phyloP scores from a whole-genome alignment of 1,284 basidiomycete species.

The Vanrija pseudolonga region DNA sequence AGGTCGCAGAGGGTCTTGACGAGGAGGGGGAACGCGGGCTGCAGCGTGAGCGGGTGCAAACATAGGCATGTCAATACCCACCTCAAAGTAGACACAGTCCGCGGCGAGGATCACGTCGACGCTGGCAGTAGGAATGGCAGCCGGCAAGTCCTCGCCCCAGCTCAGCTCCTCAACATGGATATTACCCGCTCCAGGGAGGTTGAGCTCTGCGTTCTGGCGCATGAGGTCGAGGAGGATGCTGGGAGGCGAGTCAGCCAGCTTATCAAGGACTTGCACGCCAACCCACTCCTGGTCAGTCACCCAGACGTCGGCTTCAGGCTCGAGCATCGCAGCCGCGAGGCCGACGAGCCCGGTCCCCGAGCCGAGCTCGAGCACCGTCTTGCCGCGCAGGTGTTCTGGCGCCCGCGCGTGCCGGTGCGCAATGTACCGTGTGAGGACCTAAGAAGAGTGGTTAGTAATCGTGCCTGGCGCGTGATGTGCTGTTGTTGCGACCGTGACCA shows the following conservation, averaged over 20 bases:
- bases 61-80: conserved; percentile 8
- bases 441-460: conserved; percentile 1
- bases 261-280: conserved; percentile 4
- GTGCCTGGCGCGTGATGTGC: too few species aligned
- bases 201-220: conserved; percentile 64
- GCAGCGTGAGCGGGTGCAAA: neutral
- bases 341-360: conserved; percentile 84
- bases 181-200: conserved; percentile 53
- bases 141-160: conserved; percentile 55
- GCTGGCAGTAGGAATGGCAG: conserved; percentile 25
- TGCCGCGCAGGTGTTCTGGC: conserved; percentile 54
- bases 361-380: conserved; percentile 73
- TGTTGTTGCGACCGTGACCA: too few species aligned
- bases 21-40: conserved; percentile 82
- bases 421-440: conserved; percentile 75
- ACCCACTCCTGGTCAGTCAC: conserved; percentile 86
- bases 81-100: conserved; percentile 91
- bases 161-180: conserved; percentile 68
- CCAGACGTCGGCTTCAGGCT: conserved; percentile 58
- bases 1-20: conserved; percentile 74
- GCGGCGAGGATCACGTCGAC: conserved; percentile 67
- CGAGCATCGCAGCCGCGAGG: conserved; percentile 69
- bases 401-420: conserved; percentile 53
- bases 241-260: conserved; percentile 18
- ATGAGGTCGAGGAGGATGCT: conserved; percentile 74